Conservation (phyloP, 345 rosid species). For the Aquilaria malaccensis region DNA sequence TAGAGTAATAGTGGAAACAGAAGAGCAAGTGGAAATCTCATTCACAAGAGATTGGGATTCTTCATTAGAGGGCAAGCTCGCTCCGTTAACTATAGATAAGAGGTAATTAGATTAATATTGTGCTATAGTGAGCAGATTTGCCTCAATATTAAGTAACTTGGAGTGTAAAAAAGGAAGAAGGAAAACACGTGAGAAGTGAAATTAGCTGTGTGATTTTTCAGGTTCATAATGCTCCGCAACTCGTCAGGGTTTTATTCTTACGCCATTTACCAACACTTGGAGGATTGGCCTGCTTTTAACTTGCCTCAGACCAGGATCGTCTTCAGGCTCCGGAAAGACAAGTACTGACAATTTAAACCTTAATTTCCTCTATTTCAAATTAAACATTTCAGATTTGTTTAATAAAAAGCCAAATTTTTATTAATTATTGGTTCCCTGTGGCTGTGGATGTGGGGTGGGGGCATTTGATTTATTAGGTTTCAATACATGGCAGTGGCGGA, state of each 20-base stretch:
- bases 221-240: constrained; percentile 67
- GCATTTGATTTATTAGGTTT: constrained; percentile 32
- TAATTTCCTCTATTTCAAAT: neutral
- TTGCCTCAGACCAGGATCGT: constrained; percentile 81
- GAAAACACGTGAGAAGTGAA: too few species aligned
- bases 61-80: constrained; percentile 28
- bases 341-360: constrained; percentile 20
- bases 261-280: constrained; percentile 62
- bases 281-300: constrained; percentile 81
- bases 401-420: neutral
- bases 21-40: constrained; percentile 60
- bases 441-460: neutral
- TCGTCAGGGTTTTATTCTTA: constrained; percentile 75
- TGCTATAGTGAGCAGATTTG: neutral
- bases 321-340: constrained; percentile 79
- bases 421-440: too few species aligned
- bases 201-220: constrained; percentile 17
- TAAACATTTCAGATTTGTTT: neutral
- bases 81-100: constrained; percentile 54
- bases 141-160: neutral
- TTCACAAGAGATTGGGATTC: constrained; percentile 40
- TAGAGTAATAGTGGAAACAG: constrained; percentile 35
- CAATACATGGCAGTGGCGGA: constrained; percentile 72
- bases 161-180: too few species aligned
- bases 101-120: constrained; percentile 17